A percentile compares a stretch with the other conserved stretches of the same genome.
These are phyloP conservation scores for Diospyros kaki DNA, from an alignment of 148 eudicot genomes.

Conservation along the genomic window DNA sequence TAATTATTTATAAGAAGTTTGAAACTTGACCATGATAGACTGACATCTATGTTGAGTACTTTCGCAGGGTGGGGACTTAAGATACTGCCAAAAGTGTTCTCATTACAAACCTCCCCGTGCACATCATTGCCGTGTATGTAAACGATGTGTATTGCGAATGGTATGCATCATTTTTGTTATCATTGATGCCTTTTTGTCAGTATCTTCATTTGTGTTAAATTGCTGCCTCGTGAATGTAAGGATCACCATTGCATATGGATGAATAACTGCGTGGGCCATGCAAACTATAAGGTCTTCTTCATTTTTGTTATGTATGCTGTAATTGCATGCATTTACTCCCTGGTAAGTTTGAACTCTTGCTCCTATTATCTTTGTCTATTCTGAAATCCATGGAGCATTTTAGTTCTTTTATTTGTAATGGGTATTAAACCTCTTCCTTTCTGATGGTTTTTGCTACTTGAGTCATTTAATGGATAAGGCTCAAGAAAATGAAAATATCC, in stretches of 20 bases:
- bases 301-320: conserved; percentile 77
- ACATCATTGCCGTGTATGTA: conserved; percentile 96
- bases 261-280: conserved; percentile 95
- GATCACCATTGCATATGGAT: conserved; percentile 99
- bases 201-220: conserved; percentile 22
- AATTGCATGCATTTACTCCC: conserved; percentile 76
- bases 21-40: neutral
- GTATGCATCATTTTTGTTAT: conserved; percentile 37
- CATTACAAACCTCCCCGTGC: conserved; percentile 97
- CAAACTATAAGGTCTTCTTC: conserved; percentile 90
- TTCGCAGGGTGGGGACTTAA: conserved; percentile 86
- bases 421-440: neutral
- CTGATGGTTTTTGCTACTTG: neutral
- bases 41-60: conserved; percentile 9
- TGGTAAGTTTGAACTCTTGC: conserved; percentile 43
- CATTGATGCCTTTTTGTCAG: conserved; percentile 13
- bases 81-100: conserved; percentile 95
- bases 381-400: neutral
- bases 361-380: neutral
- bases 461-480: conserved; percentile 3
- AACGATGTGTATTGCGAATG: conserved; percentile 88
- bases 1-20: neutral
- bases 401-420: neutral
- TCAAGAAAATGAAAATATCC: conserved; percentile 1
- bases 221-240: conserved; percentile 48